A percentile compares a stretch with the other conserved stretches of the same genome.
phyloP scores from a whole-genome alignment of 1,139 yeast species.

The Sugiyamaella japonica region DNA sequence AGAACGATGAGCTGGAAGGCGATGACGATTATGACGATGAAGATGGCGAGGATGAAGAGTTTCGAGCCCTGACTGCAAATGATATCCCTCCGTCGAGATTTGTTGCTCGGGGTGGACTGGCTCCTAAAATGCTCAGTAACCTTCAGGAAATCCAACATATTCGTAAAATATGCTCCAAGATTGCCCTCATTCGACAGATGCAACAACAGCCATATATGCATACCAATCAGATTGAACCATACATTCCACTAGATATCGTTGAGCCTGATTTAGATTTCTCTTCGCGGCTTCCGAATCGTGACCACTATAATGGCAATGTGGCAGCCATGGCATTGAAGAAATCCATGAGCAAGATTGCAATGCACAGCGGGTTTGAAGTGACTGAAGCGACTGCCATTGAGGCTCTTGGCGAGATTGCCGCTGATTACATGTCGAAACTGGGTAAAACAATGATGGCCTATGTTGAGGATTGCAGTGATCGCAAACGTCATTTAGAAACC shows the following conservation, averaged over 20 bases:
- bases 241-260: slow-evolving; percentile 59
- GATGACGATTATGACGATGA: slow-evolving; percentile 51
- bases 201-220: slow-evolving; percentile 81
- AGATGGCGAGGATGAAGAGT: slow-evolving; percentile 27
- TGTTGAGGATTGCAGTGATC: slow-evolving; percentile 14
- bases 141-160: slow-evolving; percentile 83
- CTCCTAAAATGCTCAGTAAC: slow-evolving; percentile 61
- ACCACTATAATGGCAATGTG: slow-evolving; percentile 54
- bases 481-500: slow-evolving; percentile 39
- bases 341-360: slow-evolving; percentile 73
- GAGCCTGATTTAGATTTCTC: slow-evolving; percentile 77
- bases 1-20: slow-evolving; percentile 34
- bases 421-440: slow-evolving; percentile 71
- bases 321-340: slow-evolving; percentile 68
- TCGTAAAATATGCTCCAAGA: slow-evolving; percentile 82
- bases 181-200: slow-evolving; percentile 85
- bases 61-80: slow-evolving; percentile 26
- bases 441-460: slow-evolving; percentile 54
- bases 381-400: slow-evolving; percentile 78
- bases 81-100: slow-evolving; percentile 46
- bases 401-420: slow-evolving; percentile 80
- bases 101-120: slow-evolving; percentile 55
- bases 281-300: slow-evolving; percentile 71
- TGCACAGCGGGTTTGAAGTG: slow-evolving; percentile 92
- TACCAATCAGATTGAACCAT: slow-evolving; percentile 70